Base-by-base conservation (phyloP, 1,139 yeast species). In the Kazachstania sp. region DNA sequence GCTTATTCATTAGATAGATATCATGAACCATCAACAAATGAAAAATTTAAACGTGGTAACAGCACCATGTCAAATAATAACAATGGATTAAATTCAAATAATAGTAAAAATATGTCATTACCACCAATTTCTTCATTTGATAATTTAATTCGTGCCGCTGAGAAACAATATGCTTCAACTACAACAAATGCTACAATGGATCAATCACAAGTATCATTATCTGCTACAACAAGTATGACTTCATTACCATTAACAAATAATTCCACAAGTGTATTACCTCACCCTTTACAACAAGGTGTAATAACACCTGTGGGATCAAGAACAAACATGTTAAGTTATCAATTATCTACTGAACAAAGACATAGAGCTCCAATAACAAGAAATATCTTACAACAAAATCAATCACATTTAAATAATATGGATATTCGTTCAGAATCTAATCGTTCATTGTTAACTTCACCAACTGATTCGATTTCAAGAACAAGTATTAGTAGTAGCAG, bases 111-210 rank as follows among this genome's bases (percentile, higher is more conserved):
- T 34, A 18, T 56, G 29, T 45, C 53, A 15, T 45, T 58, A 38
- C 61, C 59, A 18, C 61, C 61, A n/a, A 58, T 58, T 13, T 58
- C 61, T 7, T 58, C 63, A 3, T 59, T 59, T 41, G 61, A 59
- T 39, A 53, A 49, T 41, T 39, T 59, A 32, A 50, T 58, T 11
- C 47, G 51, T 39, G 58, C 59, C 23, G 60, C 58, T 4, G 55
- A 53, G 32, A 48, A 48, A 35, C 53, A 54, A 37, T 54, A 51
- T 29, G 48, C 40, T 26, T 19, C 18, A 18, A 15, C n/a, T n/a
- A n/a, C n/a, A n/a, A n/a, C 7, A 32, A n/a, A n/a, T n/a, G n/a
- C n/a, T n/a, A n/a, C 28, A 23, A 23, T 23, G 28, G 28, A 23
- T 23, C 28, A 23, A 9, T 23, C 28, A 23, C 28, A 16, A 3